Evolutionary conservation across 1,139 yeast species (phyloP), one percentile per base, ranked within the genome.

Genomic region (Meyerozyma sp.): DNA sequence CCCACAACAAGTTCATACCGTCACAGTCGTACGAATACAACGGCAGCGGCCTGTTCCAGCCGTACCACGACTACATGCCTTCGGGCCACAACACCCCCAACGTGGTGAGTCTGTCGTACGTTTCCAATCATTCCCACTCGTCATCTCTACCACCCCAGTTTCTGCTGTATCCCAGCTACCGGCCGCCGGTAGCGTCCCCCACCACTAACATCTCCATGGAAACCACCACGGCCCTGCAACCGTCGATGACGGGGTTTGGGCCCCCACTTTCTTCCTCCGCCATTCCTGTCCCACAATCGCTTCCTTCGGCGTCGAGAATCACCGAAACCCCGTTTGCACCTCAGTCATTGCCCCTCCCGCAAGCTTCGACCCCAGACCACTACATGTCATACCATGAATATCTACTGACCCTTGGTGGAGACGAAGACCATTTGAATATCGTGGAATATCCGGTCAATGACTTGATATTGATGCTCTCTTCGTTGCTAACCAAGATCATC

Each of bases 381-480:
- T 72, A 72, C 48, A 70, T 71, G 75, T 58, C 75, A 10, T 73
- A 73, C 49, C 58, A 58, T 23, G 77, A 73, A 48, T 73, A 68
- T 47, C 63, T 70, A 43, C 58, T 58, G 16, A 11, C 37, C 3
- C 37, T 34, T 21, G 20, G 10, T 4, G 37, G 26, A 10, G 37
- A 55, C 45, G 77, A 77, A 43, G 80, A 75, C 38, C 91, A 82
- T 54, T 70, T 87, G 47, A 89, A 88, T 59, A 87, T 91, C 44
- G 91, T 89, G 13, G 87, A 82, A 39, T 88, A 83, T 58, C 91
- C 96, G 0, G 90, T 87, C 2, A 79, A 84, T 46, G 94, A 87
- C 51, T 74, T 93, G 29, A 74, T 93, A 39, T 63, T 82, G 43
- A 91, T 93, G 97, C 73, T 93, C 40, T 81, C 96, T 23, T 85